These are phyloP conservation scores for Fomitopsis serialis DNA, from an alignment of 768 basidiomycete genomes.

Conservation along the genomic window DNA sequence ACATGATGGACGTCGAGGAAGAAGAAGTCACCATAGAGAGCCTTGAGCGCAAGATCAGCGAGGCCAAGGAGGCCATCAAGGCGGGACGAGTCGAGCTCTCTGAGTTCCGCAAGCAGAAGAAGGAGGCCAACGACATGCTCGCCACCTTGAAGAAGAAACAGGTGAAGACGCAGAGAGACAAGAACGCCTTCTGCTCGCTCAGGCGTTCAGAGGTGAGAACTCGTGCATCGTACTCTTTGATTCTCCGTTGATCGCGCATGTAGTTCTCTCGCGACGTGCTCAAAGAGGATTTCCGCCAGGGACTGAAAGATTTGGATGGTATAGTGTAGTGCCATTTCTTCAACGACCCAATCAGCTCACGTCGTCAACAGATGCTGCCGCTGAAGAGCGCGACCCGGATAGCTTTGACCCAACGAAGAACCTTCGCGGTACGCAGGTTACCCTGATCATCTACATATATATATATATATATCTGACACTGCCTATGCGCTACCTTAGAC, in stretches of 20 bases:
- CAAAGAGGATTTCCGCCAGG: conserved; percentile 55
- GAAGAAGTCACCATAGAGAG: conserved; percentile 41
- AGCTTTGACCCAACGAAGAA: conserved; percentile 48
- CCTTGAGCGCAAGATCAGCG: conserved; percentile 40
- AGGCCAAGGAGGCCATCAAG: conserved; percentile 36
- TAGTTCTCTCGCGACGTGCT: conserved; percentile 52
- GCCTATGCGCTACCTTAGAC: too few species aligned
- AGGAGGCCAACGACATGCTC: conserved; percentile 31
- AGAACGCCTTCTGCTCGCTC: conserved; percentile 57
- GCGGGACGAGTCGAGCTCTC: conserved; percentile 31
- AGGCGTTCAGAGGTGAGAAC: conserved; percentile 46
- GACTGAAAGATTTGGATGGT: conserved; percentile 58
- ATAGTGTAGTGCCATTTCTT: not conserved
- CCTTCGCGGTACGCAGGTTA: conserved; percentile 35
- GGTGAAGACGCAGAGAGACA: conserved; percentile 33
- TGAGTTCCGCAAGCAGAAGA: conserved; percentile 36
- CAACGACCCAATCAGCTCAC: not conserved
- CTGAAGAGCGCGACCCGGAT: conserved; percentile 52
- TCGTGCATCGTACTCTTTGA: not conserved
- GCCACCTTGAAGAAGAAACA: conserved; percentile 35
- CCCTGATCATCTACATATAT: not conserved
- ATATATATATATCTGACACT: too few species aligned
- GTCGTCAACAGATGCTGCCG: conserved; percentile 39
- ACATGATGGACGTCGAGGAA: conserved; percentile 22
- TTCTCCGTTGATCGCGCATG: not conserved